Base-by-base conservation (phyloP, 2,329 filamentous ascomycete species). In the Aspergillus sp. region DNA sequence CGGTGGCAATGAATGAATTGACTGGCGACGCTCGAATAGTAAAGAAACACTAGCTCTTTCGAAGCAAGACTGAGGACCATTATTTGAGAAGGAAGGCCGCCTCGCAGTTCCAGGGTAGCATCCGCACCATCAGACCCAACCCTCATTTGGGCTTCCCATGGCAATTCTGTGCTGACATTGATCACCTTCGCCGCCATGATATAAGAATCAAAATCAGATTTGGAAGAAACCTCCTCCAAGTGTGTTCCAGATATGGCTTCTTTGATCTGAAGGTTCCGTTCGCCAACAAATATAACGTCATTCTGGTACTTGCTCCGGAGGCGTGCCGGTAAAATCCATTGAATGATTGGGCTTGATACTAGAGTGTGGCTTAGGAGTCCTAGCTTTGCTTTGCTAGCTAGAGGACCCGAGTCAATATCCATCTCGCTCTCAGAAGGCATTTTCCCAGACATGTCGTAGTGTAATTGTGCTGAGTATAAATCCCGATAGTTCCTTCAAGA, bases 201-300 rank as follows among this genome's bases (percentile, higher is more conserved):
- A 44, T 86, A 84, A 33, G 86, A 84, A 54, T 87, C 86, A 70
- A 98, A 93, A 70, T 96, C 87, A 41, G 82, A 81, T 73, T 93
- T 96, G 59, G 84, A 84, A n/a, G 84, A 80, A n/a, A 96, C 80
- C 68, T 91, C 86, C 62, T 87, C 84, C 23, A 96, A 81, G 66
- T 89, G 87, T 1, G 87, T 87, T 45, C 80, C 79, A 5, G 81
- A 80, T 2, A 75, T 66, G 21, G 95, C 83, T 71, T 96, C 89
- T 66, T 87, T 89, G 62, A 98, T 86, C 64, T 93, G 88, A 45
- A 99, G 83, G 65, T 86, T 90, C 62, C 89, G 84, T 64, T 96
- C 89, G 54, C 92, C 90, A 57, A 99, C 83, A 66, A 96, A 91
- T 39, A 93, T 88, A 62, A 97, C 85, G 76, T 98, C 93, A 65